Percentiles rank a stretch among this genome's conserved stretches.
Conservation (phyloP, 2,329 filamentous ascomycete genomes). For the Ophiostoma ips region DNA sequence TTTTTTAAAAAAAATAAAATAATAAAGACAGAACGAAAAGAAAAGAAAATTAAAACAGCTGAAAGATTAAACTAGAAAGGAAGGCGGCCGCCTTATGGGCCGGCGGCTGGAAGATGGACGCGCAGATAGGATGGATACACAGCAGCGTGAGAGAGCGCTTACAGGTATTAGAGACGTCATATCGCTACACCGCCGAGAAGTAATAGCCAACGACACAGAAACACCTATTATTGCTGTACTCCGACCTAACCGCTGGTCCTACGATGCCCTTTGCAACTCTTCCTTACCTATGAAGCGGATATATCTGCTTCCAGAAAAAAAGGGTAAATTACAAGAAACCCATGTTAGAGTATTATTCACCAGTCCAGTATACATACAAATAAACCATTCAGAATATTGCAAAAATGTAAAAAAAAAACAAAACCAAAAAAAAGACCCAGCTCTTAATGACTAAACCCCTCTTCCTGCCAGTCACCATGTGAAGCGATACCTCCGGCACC, state of each 20-base stretch:
- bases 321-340: too few species aligned
- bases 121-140: neutral
- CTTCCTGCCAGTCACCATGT: slow-evolving; percentile 49
- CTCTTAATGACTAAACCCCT: slow-evolving; percentile 36
- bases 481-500: slow-evolving; percentile 18
- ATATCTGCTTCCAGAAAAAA: too few species aligned
- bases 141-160: neutral
- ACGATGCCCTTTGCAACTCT: too few species aligned
- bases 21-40: too few species aligned
- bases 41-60: neutral
- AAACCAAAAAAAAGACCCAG: neutral
- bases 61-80: neutral
- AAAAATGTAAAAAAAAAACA: neutral
- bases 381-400: neutral
- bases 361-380: too few species aligned
- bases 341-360: too few species aligned
- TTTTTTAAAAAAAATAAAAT: too few species aligned
- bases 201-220: too few species aligned
- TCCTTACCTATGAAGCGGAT: too few species aligned
- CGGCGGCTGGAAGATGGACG: slow-evolving; percentile 4
- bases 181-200: too few species aligned
- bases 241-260: too few species aligned
- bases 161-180: neutral
- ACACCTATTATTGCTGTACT: too few species aligned
- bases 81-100: slow-evolving; percentile 3